These are phyloP conservation scores for Phytophthora podocarpi DNA, from an alignment of 352 stramenopile species.

Conservation along the genomic window DNA sequence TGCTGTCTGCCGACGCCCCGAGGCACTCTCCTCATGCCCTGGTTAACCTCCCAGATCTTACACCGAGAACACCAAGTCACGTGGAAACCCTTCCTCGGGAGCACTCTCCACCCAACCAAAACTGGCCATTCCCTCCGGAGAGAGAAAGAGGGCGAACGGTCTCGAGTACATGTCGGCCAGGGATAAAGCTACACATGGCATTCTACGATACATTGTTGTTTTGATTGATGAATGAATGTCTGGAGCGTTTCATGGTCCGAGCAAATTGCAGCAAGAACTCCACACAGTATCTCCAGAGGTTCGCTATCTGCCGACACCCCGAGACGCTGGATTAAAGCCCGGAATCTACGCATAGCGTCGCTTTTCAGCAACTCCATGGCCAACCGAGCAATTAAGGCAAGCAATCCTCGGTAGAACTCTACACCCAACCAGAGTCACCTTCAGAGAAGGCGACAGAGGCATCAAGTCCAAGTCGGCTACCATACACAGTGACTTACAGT, in stretches of 20 bases:
- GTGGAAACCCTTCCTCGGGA: constrained; percentile 8
- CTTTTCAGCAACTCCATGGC: constrained; percentile 38
- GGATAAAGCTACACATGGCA: background rate
- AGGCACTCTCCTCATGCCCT: constrained; percentile 13
- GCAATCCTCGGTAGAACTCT: constrained; percentile 23
- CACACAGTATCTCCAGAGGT: constrained; percentile 67
- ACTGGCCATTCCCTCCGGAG: no score
- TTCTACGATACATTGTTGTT: background rate
- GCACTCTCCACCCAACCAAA: constrained; percentile 38
- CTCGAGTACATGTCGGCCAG: constrained; percentile 9
- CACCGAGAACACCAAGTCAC: constrained; percentile 7
- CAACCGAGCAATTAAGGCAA: constrained; percentile 11
- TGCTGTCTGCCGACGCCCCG: constrained; percentile 49
- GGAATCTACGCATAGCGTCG: constrained; percentile 16
- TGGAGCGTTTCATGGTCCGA: constrained; percentile 79
- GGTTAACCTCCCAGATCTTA: constrained; percentile 4
- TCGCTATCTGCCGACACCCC: constrained; percentile 52
- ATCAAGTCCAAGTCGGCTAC: constrained; percentile 27
- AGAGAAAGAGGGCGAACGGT: no score
- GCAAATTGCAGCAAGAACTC: constrained; percentile 78
- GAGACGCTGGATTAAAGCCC: constrained; percentile 10
- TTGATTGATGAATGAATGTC: constrained; percentile 45
- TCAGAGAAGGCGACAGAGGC: constrained; percentile 16
- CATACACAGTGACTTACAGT: background rate
- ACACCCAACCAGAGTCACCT: constrained; percentile 30